Percentiles rank a stretch among this genome's conserved stretches.
phyloP scores from a whole-genome alignment of 1,139 yeast species.

The Hansenula sp. region DNA sequence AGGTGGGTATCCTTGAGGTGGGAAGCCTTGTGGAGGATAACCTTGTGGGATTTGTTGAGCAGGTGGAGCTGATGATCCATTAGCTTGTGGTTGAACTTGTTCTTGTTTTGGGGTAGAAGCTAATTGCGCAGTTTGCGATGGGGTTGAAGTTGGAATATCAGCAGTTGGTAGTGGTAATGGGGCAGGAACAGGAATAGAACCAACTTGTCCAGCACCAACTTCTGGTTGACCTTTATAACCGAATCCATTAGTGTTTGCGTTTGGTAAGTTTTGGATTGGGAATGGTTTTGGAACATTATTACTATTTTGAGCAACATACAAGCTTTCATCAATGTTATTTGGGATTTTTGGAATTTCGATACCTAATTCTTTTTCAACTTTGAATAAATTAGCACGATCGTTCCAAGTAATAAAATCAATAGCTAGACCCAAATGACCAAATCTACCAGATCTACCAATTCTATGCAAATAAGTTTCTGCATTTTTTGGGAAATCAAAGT shows the following conservation, averaged over 20 bases:
- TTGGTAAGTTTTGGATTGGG: conserved; percentile 50
- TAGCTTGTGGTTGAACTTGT: conserved; percentile 20
- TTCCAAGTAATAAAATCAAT: conserved; percentile 96
- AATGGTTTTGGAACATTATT: conserved; percentile 83
- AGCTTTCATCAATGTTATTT: conserved; percentile 76
- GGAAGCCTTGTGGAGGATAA: conserved; percentile 5
- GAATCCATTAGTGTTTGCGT: conserved; percentile 36
- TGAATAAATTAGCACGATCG: conserved; percentile 88
- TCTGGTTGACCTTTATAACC: conserved; percentile 51
- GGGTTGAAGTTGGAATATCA: conserved; percentile 16
- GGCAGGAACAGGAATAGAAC: conserved; percentile 21
- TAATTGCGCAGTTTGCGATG: conserved; percentile 15
- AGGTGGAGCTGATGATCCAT: conserved; percentile 18
- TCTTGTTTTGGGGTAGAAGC: conserved; percentile 16
- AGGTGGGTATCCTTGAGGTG: conserved; percentile 9
- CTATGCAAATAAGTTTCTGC: conserved; percentile 98
- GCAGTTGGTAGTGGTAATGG: conserved; percentile 21
- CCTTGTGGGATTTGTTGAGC: conserved; percentile 9
- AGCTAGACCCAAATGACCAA: conserved; percentile 97
- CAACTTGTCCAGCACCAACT: conserved; percentile 17
- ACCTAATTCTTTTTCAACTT: conserved; percentile 95
- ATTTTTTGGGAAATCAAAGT: conserved; percentile 96
- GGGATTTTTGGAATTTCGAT: conserved; percentile 98
- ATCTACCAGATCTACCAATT: conserved; percentile 99
- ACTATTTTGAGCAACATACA: conserved; percentile 83